These are phyloP conservation scores for Chaetomium olivaceum DNA, from an alignment of 2,329 filamentous ascomycete species.

Conservation along the genomic window DNA sequence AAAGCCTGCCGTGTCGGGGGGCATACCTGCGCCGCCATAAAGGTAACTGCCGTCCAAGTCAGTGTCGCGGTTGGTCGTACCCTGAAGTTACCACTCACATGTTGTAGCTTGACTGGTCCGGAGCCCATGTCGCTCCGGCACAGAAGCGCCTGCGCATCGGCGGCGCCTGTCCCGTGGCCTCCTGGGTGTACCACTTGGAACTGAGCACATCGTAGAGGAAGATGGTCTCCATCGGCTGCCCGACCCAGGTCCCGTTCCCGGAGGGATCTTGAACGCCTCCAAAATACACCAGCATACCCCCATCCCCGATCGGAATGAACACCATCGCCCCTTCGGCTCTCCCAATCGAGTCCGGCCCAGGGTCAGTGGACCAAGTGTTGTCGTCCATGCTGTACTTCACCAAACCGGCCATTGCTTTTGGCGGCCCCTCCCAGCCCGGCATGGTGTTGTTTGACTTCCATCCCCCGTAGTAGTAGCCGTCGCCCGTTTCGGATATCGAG, in stretches of 20 bases:
- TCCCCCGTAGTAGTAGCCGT: constrained; percentile 64
- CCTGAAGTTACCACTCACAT: constrained; percentile 48
- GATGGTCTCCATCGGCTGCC: constrained; percentile 52
- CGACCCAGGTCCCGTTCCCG: constrained; percentile 49
- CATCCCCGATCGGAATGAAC: constrained; percentile 60
- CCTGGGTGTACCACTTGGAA: constrained; percentile 61
- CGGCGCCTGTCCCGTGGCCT: constrained; percentile 55
- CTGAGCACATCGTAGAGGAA: constrained; percentile 62
- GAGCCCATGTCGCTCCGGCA: constrained; percentile 59
- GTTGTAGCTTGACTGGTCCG: constrained; percentile 63
- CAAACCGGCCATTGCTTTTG: constrained; percentile 52
- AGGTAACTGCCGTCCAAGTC: constrained; percentile 50
- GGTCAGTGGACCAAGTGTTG: constrained; percentile 53
- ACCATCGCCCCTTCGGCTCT: constrained; percentile 62
- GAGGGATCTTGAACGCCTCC: constrained; percentile 56
- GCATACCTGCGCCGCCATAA: constrained; percentile 58
- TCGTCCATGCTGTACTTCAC: constrained; percentile 58
- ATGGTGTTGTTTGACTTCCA: constrained; percentile 58
- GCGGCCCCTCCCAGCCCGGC: constrained; percentile 51
- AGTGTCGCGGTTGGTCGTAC: neutral
- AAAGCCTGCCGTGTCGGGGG: constrained; percentile 50
- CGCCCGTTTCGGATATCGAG: constrained; percentile 53
- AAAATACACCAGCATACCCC: constrained; percentile 62
- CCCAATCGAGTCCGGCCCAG: constrained; percentile 53
- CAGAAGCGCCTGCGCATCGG: constrained; percentile 59